Conservation (phyloP, 805 yeast genomes). For the Teunomyces gatunensis region DNA sequence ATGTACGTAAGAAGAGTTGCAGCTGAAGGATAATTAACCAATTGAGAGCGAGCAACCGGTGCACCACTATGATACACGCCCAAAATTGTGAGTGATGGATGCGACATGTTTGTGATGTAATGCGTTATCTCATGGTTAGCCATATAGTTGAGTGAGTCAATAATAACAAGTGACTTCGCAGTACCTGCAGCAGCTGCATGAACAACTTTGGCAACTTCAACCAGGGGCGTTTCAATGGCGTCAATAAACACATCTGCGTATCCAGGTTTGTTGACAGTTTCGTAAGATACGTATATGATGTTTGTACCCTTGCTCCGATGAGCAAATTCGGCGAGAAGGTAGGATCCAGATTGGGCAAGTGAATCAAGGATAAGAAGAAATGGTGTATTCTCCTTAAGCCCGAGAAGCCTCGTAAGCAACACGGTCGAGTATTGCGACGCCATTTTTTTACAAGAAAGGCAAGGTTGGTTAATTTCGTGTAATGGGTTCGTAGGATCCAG, state of each 20-base stretch:
- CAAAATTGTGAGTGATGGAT: conserved; percentile 28
- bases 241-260: conserved; percentile 50
- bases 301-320: conserved; percentile 35
- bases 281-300: conserved; percentile 63
- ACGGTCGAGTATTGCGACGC: conserved; percentile 41
- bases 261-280: conserved; percentile 53
- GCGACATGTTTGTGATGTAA: conserved; percentile 47
- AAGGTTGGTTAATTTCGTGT: neutral
- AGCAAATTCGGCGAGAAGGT: conserved; percentile 58
- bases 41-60: conserved; percentile 38
- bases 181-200: conserved; percentile 16
- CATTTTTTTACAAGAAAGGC: conserved; percentile 17
- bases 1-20: conserved; percentile 58
- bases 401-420: conserved; percentile 62
- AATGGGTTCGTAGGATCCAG: neutral
- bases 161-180: conserved; percentile 40
- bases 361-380: conserved; percentile 69
- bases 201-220: conserved; percentile 19
- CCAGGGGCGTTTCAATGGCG: conserved; percentile 27
- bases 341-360: conserved; percentile 61
- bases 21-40: conserved; percentile 51
- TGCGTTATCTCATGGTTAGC: conserved; percentile 43
- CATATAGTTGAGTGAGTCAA: conserved; percentile 70
- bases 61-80: conserved; percentile 37
- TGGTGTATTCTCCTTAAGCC: conserved; percentile 72